Base-by-base conservation (phyloP, 495 filamentous ascomycete species). In the Penicillium riverlandense region DNA sequence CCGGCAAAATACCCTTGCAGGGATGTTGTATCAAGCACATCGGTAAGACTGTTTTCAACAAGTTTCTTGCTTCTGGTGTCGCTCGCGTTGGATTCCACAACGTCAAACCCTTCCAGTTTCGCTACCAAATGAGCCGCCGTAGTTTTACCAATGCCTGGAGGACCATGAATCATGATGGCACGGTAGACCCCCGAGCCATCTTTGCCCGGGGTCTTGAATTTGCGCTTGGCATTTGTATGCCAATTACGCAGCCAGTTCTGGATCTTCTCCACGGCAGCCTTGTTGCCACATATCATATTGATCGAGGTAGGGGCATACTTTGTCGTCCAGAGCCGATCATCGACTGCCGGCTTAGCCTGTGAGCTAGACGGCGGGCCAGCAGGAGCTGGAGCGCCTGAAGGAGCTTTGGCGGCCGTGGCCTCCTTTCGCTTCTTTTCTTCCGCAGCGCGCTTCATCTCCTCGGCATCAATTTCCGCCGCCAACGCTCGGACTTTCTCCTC, bases 31-130 rank as follows among this genome's bases (percentile, higher is more conserved):
- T 92, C 87, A 38, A 99, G 75, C 10, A 96, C 87, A 45, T 91
- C 92, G 48, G 77, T 77, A 16, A 96, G 77, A 22, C 90, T 86
- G 43, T 69, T 76, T 64, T 99, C 92, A 38, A 99, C 88, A 12
- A 97, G 73, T 59, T 96, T 96, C 66, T 99, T 99, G 69, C 90
- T 96, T 58, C 92, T 77, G n/a, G 88, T 86, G 61, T 99, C 92
- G 62, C 90, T 96, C 8, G 92, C 92, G 56, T 99, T 99, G 61
- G 80, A 90, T 67, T 99, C 92, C 14, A 97, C 65, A 32, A 95
- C 74, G 65, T 99, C 92, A 57, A 84, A 99, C 6, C 94, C 92
- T 58, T 91, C 90, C 16, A 97, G 65, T 53, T 87, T 91, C 2
- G 92, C 94, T 8, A 94, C 85, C 5, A 99, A 72, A 67, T 99